These are phyloP conservation scores for Camptophora hylomeconis DNA, from an alignment of 2,329 filamentous ascomycete species.

Conservation along the genomic window DNA sequence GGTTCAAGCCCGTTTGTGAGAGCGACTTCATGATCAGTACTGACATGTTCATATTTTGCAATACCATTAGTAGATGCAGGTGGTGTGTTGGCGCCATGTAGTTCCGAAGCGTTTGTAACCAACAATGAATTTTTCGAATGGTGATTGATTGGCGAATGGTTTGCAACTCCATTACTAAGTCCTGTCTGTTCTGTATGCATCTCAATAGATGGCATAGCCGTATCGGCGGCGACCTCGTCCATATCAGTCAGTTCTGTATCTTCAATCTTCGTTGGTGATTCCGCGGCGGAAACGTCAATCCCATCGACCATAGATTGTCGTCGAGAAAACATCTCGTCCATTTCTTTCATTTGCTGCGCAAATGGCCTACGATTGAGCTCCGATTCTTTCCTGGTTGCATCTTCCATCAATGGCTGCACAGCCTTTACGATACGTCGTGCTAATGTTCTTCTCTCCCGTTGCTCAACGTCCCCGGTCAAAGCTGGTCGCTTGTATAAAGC, in stretches of 20 bases:
- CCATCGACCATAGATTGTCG: conserved; percentile 35
- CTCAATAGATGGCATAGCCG: conserved; percentile 5
- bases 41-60: conserved; percentile 18
- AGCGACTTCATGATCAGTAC: too few relatives aligned
- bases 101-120: too few relatives aligned
- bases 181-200: too few relatives aligned
- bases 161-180: conserved; percentile 2
- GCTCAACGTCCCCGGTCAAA: conserved; percentile 41
- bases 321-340: conserved; percentile 50
- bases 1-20: too few relatives aligned
- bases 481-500: conserved; percentile 33
- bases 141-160: conserved; percentile 3
- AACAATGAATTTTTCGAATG: too few relatives aligned
- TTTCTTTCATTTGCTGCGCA: conserved; percentile 56
- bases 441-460: conserved; percentile 70
- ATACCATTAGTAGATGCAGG: conserved; percentile 18
- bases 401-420: conserved; percentile 64
- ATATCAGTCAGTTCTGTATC: too few relatives aligned
- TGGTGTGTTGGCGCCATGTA: conserved; percentile 14
- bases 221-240: neutral
- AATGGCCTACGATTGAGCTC: conserved; percentile 60
- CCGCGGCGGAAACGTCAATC: conserved; percentile 14
- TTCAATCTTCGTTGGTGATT: conserved; percentile 5
- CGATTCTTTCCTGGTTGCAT: conserved; percentile 66
- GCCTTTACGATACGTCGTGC: conserved; percentile 80